Evolutionary conservation across 371 early-diverging fungal species (phyloP), one percentile per base, ranked within the genome.

Genomic region (Mortierella sp.): DNA sequence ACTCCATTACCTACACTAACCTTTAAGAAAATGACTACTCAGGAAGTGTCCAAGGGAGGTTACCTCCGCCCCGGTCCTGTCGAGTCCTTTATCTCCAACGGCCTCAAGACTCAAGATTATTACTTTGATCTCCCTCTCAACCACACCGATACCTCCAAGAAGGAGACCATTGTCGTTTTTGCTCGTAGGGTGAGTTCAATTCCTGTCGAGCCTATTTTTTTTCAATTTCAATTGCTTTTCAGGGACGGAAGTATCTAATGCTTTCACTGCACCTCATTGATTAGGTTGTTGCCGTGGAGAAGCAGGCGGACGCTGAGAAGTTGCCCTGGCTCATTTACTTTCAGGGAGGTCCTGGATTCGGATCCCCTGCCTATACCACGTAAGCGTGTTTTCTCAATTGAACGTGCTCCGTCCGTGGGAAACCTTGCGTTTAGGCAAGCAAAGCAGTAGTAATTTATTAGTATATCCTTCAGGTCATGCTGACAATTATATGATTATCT

Each of bases 271-370:
- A 31, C 3, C 28, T n/a, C 8, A 16, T 31, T 38, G 11, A 26
- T 50, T 74, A 86, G 87, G 87, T 86, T 55, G 50, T 86, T 47
- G 80, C 87, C 0, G 63, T 82, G 4, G 87, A 86, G 44, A 80
- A 75, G 42, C 87, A 86, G 52, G 73, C 60, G 0, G 83, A 82
- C 38, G 80, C 82, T n/a, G 82, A 82, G 6, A 82, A 86, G 76
- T 47, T 86, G 78, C 87, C 87, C 42, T 86, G 87, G 87, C 75
- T 86, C 26, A 75, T 86, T 71, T 86, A 80, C 55, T 86, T 77
- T 74, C 87, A 86, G 45, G 87, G 87, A 4, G 87, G 87, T 26
- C 87, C 87, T 19, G 87, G 87, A 68, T 86, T 86, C 50, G 83
- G 80, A n/a, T 82, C 78, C 47, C 87, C 87, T n/a, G 82, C 82